Percentiles rank a stretch among this genome's conserved stretches.
phyloP scores from a whole-genome alignment of 2,329 filamentous ascomycete genomes.

The Neurospora sp. region DNA sequence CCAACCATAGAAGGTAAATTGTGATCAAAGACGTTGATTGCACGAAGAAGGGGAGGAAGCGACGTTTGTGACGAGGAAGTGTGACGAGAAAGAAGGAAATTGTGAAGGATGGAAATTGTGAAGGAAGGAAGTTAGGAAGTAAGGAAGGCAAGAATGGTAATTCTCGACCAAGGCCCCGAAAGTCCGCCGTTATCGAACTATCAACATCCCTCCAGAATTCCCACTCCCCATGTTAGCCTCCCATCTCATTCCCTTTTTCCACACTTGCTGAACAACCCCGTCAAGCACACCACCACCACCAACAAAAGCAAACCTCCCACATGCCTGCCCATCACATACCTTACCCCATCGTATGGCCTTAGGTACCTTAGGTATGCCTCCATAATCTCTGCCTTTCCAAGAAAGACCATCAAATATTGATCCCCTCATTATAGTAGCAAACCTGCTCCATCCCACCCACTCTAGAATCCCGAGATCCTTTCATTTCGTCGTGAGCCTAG shows the following conservation, averaged over 20 bases:
- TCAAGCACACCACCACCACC: neutral
- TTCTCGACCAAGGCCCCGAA: neutral
- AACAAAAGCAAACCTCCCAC: neutral
- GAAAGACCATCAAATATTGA: neutral
- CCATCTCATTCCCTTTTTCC: neutral
- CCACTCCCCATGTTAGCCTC: neutral
- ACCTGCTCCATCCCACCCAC: neutral
- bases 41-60: neutral
- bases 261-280: neutral
- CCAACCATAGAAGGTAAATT: neutral
- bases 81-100: neutral
- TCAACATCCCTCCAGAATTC: fast-evolving
- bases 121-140: too few species aligned
- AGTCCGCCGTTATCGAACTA: neutral
- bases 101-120: neutral
- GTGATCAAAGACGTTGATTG: neutral
- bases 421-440: neutral
- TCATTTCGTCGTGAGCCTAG: neutral
- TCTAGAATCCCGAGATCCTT: neutral
- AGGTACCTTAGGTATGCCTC: neutral
- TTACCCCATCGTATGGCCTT: neutral
- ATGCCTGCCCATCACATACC: neutral
- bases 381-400: neutral
- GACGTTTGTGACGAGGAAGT: neutral
- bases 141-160: fast-evolving